Percentiles rank a stretch among this genome's conserved stretches.
phyloP scores from a whole-genome alignment of 192 early-diverging fungal genomes.

The Podila epigama region DNA sequence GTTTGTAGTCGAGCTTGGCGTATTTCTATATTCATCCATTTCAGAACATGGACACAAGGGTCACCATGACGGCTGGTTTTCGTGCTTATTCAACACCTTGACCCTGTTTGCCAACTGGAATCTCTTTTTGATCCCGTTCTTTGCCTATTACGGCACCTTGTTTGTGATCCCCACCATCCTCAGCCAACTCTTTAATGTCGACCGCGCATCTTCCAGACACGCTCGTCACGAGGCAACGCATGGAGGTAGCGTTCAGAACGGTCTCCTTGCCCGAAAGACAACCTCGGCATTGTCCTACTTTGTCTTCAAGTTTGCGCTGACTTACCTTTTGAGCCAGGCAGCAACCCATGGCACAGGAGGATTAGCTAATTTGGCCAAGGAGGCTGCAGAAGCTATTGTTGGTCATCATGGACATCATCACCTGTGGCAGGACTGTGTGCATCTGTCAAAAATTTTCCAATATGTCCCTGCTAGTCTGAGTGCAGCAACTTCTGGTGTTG shows the following conservation, averaged over 20 bases:
- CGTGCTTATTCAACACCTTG: too few species aligned
- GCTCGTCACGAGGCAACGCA: not conserved
- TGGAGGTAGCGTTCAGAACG: not conserved
- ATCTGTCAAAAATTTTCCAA: constrained; percentile 17
- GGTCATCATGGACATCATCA: not conserved
- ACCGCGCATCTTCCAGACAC: not conserved
- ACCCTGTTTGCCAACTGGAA: constrained; percentile 11
- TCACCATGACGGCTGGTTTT: not conserved
- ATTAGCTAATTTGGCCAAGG: not conserved
- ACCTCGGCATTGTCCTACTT: constrained; percentile 17
- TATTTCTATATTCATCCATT: constrained; percentile 3
- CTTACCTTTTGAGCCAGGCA: constrained; percentile 10
- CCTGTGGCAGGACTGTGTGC: constrained; percentile 4
- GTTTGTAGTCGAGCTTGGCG: not conserved
- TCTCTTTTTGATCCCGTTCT: constrained; percentile 11
- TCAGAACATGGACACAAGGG: not conserved
- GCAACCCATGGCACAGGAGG: not conserved
- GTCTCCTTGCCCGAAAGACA: constrained; percentile 6
- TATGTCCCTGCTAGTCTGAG: constrained; percentile 23
- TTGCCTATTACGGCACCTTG: constrained; percentile 12
- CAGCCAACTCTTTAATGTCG: constrained; percentile 24
- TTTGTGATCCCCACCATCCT: constrained; percentile 13
- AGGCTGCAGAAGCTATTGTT: not conserved
- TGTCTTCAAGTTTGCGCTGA: constrained; percentile 34
- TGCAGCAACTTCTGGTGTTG: constrained; percentile 31